These are phyloP conservation scores for Trichoderma reesei DNA, from an alignment of 495 filamentous ascomycete species.

Conservation along the genomic window DNA sequence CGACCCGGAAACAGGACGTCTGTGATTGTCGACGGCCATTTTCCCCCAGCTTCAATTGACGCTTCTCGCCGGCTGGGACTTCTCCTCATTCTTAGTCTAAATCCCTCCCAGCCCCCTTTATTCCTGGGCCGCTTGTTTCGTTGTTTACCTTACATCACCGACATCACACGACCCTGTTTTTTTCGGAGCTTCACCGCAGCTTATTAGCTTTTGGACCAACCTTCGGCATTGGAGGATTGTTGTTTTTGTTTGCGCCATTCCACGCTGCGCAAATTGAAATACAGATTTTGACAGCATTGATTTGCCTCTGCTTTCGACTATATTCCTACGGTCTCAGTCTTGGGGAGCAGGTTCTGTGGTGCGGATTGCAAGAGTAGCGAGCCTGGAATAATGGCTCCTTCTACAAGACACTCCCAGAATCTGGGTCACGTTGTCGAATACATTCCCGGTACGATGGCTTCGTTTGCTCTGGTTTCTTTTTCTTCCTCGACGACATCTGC, in stretches of 20 bases:
- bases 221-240: no score
- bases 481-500: not conserved
- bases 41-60: not conserved
- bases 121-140: constrained; percentile 13
- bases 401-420: constrained; percentile 28
- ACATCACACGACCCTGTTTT: constrained; percentile 7
- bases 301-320: not conserved
- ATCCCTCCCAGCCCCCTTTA: not conserved
- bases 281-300: not conserved
- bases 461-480: not conserved
- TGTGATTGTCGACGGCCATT: not conserved
- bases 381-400: constrained; percentile 32
- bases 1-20: not conserved
- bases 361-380: not conserved
- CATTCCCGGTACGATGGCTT: constrained; percentile 40
- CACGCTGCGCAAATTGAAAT: not conserved
- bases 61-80: not conserved
- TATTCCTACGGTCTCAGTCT: not conserved
- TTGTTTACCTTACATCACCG: constrained; percentile 14
- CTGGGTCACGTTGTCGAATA: constrained; percentile 49
- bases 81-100: not conserved
- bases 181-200: constrained; percentile 8
- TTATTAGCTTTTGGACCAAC: not conserved
- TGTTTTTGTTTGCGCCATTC: not conserved
- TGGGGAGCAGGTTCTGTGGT: not conserved